phyloP scores from a whole-genome alignment of 1,284 basidiomycete species.

The Schizophyllum commune region DNA sequence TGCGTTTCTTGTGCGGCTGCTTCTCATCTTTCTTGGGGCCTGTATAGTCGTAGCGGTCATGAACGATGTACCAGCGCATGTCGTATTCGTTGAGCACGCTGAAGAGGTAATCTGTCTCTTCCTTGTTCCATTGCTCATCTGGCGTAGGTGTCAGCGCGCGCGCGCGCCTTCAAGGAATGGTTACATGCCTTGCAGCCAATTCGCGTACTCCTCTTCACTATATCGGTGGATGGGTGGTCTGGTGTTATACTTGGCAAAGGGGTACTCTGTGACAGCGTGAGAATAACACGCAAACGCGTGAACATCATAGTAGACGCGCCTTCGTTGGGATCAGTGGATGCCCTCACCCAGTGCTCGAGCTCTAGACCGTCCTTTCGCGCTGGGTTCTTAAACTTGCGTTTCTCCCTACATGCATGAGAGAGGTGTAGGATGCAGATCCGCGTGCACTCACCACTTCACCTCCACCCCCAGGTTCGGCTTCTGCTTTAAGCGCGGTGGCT shows the following conservation, averaged over 20 bases:
- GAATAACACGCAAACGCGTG: not conserved
- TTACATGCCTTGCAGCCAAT: conserved; percentile 62
- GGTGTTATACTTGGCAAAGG: conserved; percentile 78
- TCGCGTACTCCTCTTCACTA: conserved; percentile 86
- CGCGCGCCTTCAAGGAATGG: not conserved
- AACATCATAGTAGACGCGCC: conserved; percentile 32
- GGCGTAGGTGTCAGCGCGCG: not conserved
- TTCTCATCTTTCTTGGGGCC: conserved; percentile 25
- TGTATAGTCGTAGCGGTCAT: conserved; percentile 83
- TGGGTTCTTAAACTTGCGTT: conserved; percentile 60
- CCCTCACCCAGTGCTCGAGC: conserved; percentile 68
- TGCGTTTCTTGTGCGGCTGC: conserved; percentile 34
- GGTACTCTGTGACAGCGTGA: conserved; percentile 44
- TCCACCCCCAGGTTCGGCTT: conserved; percentile 66
- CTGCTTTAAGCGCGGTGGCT: conserved; percentile 82
- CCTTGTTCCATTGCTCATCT: conserved; percentile 88
- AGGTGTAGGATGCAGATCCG: not conserved
- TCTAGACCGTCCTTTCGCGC: conserved; percentile 53
- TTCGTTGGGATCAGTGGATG: conserved; percentile 39
- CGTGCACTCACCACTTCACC: conserved; percentile 51
- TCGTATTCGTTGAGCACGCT: conserved; percentile 78
- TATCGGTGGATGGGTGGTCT: conserved; percentile 70
- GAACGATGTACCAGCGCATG: conserved; percentile 83
- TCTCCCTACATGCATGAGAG: conserved; percentile 52
- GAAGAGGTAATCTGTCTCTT: conserved; percentile 95